A percentile compares a stretch with the other conserved stretches of the same genome.
Conservation (phyloP, 805 yeast genomes). For the Yamadazyma insecticola region DNA sequence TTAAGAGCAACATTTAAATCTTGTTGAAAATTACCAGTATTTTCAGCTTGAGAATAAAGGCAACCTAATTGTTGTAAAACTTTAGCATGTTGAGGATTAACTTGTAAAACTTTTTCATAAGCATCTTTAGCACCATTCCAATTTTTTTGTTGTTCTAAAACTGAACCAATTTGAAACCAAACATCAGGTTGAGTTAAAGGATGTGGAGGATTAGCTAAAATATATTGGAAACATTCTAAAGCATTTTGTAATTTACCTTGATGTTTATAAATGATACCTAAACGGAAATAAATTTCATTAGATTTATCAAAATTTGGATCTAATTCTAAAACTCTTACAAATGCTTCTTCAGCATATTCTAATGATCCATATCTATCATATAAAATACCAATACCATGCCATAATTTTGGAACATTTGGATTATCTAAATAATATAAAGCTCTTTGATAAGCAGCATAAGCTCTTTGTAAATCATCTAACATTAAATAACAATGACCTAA, state of each 20-base stretch:
- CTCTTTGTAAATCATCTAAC: conserved; percentile 94
- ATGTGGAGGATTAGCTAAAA: conserved; percentile 85
- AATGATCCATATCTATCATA: conserved; percentile 94
- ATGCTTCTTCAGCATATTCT: conserved; percentile 98
- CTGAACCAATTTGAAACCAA: conserved; percentile 98
- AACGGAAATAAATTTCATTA: conserved; percentile 90
- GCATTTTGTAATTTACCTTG: conserved; percentile 85
- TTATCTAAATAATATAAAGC: conserved; percentile 87
- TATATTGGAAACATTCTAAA: conserved; percentile 91
- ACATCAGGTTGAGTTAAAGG: conserved; percentile 96
- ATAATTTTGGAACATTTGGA: conserved; percentile 91
- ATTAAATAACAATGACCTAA: conserved; percentile 94
- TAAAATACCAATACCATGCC: conserved; percentile 98
- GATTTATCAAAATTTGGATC: conserved; percentile 97
- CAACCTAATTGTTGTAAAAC: conserved; percentile 96
- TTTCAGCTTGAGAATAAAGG: conserved; percentile 67
- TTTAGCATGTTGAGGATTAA: conserved; percentile 91
- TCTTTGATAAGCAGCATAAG: conserved; percentile 94
- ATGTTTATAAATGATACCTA: conserved; percentile 95
- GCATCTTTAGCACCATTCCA: conserved; percentile 92
- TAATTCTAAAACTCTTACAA: conserved; percentile 90
- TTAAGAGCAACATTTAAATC: conserved; percentile 81
- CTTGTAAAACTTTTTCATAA: conserved; percentile 84
- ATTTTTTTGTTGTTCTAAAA: conserved; percentile 88
- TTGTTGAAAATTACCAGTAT: conserved; percentile 30